A percentile compares a stretch with the other conserved stretches of the same genome.
Conservation (phyloP, 2,329 filamentous ascomycete genomes). For the Xylaria sp. region DNA sequence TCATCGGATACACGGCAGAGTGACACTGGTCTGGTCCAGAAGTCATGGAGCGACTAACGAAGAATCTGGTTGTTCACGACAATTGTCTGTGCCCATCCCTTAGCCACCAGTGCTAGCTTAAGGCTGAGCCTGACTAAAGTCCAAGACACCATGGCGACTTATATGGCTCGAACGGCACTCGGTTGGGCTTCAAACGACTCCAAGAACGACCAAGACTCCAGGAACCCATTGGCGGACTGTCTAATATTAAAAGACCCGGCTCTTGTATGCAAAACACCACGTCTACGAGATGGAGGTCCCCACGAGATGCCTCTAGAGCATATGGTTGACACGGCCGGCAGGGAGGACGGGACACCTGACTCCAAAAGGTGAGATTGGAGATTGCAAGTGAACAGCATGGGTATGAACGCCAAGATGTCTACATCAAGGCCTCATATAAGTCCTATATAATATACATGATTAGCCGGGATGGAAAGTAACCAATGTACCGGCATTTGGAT, state of each 20-base stretch:
- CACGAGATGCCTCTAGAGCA: conserved; percentile 29
- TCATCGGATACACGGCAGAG: conserved; percentile 2
- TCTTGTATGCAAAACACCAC: conserved; percentile 8
- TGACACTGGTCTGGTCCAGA: conserved; percentile 9
- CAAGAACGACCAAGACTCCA: conserved; percentile 23
- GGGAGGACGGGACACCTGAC: conserved; percentile 31
- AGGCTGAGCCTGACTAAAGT: conserved; percentile 35
- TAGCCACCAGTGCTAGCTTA: conserved; percentile 34
- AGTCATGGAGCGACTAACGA: conserved; percentile 43
- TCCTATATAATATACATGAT: conserved; percentile 42
- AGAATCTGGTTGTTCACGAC: conserved; percentile 45
- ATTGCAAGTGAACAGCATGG: conserved; percentile 32
- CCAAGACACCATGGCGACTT: conserved; percentile 40
- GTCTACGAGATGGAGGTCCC: not conserved
- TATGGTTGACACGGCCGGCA: conserved; percentile 23
- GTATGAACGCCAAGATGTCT: conserved; percentile 33
- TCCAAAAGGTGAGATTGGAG: conserved; percentile 35
- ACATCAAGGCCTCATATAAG: conserved; percentile 35
- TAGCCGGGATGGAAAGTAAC: conserved; percentile 43
- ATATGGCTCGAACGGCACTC: conserved; percentile 30
- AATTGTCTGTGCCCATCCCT: conserved; percentile 43
- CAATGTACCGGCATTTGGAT: conserved; percentile 39
- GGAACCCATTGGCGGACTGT: conserved; percentile 16
- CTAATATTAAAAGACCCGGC: conserved; percentile 28
- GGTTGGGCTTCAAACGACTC: conserved; percentile 19